Base-by-base conservation (phyloP, 257 asterid genomes). In the Fraxinus excelsior region DNA sequence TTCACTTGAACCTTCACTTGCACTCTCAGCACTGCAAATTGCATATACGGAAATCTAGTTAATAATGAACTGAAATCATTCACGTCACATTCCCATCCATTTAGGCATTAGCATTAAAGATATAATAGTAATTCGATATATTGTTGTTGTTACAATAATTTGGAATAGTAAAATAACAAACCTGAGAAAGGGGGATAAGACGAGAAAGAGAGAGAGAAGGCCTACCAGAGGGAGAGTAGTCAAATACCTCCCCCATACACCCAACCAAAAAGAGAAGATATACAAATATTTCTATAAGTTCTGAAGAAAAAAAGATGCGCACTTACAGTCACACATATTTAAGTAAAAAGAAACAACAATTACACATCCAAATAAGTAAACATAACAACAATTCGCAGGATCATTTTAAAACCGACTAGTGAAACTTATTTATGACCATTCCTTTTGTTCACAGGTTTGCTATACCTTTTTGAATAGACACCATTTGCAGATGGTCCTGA, bases 1-100 rank as follows among this genome's bases (percentile, higher is more conserved):
- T 60, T 89, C 99, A 58, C 97, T 91, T 78, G 98, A 87, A 75
- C 94, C 97, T 76, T 90, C 99, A 84, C 97, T 93, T 68, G 77
- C 96, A 78, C 97, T 96, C 78, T 91, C 99, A 26, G 77, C 94
- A 83, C 99, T 93, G 95, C 82, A 89, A 76, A 21, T 60, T 60
- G 67, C 32, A 21, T 10, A 8, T 4, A 62, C n/a, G n/a, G 2
- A 62, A 23, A 89, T 40, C 71, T 75, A 49, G 73, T 65, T 71
- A 78, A 49, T 74, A 49, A 64, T 53, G 73, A 42, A 37, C 38
- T 76, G 32, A 70, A 78, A 70, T 70, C 7, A 32, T 42, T 62
- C 74, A 72, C 23, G 28, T 71, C 58, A 16, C 1, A 46, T 46
- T 46, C 58, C 58, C 58, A 46, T 21, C 58, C 58, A 46, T 46